These are phyloP conservation scores for Colletotrichum lini DNA, from an alignment of 2,329 filamentous ascomycete genomes.

Conservation along the genomic window DNA sequence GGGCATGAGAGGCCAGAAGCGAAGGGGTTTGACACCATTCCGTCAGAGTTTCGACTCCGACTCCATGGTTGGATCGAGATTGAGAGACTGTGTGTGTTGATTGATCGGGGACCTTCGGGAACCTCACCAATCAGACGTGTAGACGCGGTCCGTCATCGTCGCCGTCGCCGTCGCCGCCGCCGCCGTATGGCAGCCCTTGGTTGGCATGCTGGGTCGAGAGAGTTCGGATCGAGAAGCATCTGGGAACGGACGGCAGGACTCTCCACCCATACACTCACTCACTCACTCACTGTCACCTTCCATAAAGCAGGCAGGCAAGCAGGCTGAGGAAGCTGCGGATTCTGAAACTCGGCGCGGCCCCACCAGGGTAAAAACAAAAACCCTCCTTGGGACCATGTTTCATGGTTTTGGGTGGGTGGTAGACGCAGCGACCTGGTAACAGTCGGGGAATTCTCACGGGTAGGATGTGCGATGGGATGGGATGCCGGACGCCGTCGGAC, in stretches of 20 bases:
- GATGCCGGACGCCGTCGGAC: too few species aligned
- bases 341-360: conserved; percentile 16
- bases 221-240: conserved; percentile 4
- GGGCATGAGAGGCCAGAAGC: background rate
- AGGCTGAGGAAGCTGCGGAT: background rate
- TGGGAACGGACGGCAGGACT: background rate
- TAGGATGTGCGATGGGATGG: too few species aligned
- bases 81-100: background rate
- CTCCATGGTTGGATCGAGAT: conserved; percentile 13
- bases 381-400: background rate
- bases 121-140: conserved; percentile 2
- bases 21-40: background rate
- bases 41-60: conserved; percentile 5
- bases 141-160: too few species aligned
- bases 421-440: background rate
- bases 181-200: background rate
- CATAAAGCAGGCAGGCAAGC: too few species aligned
- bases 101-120: conserved; percentile 16
- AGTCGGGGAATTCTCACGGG: too few species aligned
- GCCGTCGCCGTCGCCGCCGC: background rate
- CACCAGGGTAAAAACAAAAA: too few species aligned
- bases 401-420: conserved; percentile 5
- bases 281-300: too few species aligned
- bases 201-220: background rate
- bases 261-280: too few species aligned